These are phyloP conservation scores for Podaxis sp. DNA, from an alignment of 768 basidiomycete genomes.

Conservation along the genomic window DNA sequence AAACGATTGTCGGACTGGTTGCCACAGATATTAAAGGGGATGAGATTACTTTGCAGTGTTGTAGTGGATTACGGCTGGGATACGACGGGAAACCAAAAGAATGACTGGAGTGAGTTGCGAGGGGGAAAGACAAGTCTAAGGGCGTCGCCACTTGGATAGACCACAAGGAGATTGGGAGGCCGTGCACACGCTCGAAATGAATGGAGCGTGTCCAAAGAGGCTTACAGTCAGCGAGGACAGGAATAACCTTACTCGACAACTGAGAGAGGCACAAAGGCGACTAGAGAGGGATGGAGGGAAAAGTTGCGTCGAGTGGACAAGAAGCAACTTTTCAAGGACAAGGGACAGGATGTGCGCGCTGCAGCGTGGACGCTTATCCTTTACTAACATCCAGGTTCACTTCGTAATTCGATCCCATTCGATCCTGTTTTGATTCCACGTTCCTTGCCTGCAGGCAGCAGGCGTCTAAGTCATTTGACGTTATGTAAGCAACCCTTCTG, in stretches of 20 bases:
- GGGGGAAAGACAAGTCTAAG: constrained; percentile 27
- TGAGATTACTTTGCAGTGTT: constrained; percentile 32
- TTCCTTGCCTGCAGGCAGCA: constrained; percentile 77
- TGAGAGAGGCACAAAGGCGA: constrained; percentile 31
- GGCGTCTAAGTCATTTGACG: constrained; percentile 7
- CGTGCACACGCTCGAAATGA: constrained; percentile 49
- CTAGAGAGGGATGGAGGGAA: constrained; percentile 34
- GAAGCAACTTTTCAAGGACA: constrained; percentile 53
- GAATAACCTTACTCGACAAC: constrained; percentile 33
- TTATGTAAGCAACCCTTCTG: constrained; percentile 20
- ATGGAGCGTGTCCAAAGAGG: constrained; percentile 45
- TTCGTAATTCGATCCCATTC: constrained; percentile 40
- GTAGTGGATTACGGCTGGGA: constrained; percentile 22
- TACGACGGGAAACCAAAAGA: constrained; percentile 38
- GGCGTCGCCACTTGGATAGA: constrained; percentile 37
- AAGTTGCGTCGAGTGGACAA: constrained; percentile 45
- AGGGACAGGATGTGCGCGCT: constrained; percentile 44
- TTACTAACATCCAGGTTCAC: constrained; percentile 42
- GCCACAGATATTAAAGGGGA: constrained; percentile 22
- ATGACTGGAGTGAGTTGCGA: constrained; percentile 48
- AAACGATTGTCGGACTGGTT: constrained; percentile 24
- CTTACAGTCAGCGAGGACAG: constrained; percentile 31
- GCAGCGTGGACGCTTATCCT: constrained; percentile 56
- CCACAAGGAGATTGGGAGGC: constrained; percentile 25
- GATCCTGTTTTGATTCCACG: constrained; percentile 65